These are phyloP conservation scores for Pseudoneurospora amorphoporcata DNA, from an alignment of 495 filamentous ascomycete genomes.

Conservation along the genomic window DNA sequence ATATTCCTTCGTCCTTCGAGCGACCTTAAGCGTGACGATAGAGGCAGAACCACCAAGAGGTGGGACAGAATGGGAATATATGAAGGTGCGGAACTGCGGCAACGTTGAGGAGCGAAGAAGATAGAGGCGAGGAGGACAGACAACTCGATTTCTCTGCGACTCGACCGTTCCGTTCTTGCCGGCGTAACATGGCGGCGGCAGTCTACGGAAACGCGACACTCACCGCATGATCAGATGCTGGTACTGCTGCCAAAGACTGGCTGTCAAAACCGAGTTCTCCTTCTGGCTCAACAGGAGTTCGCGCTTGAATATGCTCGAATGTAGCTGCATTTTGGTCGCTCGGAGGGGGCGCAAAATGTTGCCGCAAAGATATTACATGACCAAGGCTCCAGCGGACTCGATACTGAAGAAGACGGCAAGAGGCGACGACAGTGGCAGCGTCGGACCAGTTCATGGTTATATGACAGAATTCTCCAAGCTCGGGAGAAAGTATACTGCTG, in stretches of 20 bases:
- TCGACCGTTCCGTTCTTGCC: not conserved
- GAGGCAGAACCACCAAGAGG: not conserved
- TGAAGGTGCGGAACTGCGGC: not conserved
- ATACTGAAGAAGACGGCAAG: not conserved
- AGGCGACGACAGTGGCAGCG: not conserved
- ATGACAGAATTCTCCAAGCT: not conserved
- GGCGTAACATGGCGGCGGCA: not conserved
- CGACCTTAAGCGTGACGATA: not conserved
- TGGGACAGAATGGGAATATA: not conserved
- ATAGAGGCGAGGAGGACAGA: not conserved
- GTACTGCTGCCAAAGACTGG: not conserved
- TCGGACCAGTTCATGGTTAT: not conserved
- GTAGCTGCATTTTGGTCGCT: not conserved
- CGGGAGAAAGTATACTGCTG: not conserved
- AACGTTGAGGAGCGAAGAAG: not conserved
- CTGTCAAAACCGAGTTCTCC: not conserved
- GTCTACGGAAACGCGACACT: not conserved
- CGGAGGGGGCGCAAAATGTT: not conserved
- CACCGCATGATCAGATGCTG: not conserved
- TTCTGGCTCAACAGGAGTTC: not conserved
- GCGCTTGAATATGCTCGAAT: not conserved
- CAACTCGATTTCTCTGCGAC: not conserved
- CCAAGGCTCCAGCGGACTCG: not conserved
- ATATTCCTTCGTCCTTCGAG: not conserved
- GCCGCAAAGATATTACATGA: not conserved